These are phyloP conservation scores for Colletotrichum sp. DNA, from an alignment of 2,329 filamentous ascomycete genomes.

Conservation along the genomic window DNA sequence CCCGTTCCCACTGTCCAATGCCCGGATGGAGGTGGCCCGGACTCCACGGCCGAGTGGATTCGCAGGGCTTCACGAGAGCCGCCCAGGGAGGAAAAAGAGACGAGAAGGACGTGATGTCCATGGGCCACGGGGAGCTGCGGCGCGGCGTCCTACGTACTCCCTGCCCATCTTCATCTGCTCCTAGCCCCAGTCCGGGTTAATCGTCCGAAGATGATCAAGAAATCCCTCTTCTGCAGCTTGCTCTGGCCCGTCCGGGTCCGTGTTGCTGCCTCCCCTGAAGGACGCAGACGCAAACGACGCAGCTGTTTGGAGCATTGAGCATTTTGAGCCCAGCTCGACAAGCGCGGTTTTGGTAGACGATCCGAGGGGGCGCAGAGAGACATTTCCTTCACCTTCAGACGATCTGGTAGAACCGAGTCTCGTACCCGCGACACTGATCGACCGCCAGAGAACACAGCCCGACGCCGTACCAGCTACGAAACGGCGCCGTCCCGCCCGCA, in stretches of 20 bases:
- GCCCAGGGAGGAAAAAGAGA: not conserved
- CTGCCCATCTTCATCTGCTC: constrained; percentile 9
- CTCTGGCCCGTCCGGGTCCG: not conserved
- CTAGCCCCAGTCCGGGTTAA: not conserved
- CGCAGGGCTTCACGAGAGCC: constrained; percentile 13
- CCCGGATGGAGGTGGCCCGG: constrained; percentile 7
- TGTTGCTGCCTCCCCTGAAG: constrained; percentile 11
- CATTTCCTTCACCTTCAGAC: constrained; percentile 6
- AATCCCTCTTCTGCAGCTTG: not conserved
- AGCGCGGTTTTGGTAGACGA: constrained; percentile 2
- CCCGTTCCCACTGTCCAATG: constrained; percentile 14
- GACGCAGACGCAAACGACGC: not conserved
- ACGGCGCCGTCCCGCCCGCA: constrained; percentile 6
- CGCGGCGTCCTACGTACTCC: constrained; percentile 3
- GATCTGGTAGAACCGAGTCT: constrained; percentile 19
- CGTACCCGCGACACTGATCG: constrained; percentile 18
- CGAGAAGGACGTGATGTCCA: not conserved
- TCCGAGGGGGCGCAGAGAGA: not conserved
- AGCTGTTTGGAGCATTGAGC: constrained; percentile 1
- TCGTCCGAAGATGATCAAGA: constrained; percentile 8
- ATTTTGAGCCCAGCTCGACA: not conserved
- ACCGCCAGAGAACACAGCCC: constrained; percentile 2
- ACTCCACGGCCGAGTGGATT: constrained; percentile 11
- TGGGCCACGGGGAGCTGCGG: not conserved
- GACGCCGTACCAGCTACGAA: constrained; percentile 18